Base-by-base conservation (phyloP, 768 basidiomycete genomes). In the Fistulinella prunicolor region DNA sequence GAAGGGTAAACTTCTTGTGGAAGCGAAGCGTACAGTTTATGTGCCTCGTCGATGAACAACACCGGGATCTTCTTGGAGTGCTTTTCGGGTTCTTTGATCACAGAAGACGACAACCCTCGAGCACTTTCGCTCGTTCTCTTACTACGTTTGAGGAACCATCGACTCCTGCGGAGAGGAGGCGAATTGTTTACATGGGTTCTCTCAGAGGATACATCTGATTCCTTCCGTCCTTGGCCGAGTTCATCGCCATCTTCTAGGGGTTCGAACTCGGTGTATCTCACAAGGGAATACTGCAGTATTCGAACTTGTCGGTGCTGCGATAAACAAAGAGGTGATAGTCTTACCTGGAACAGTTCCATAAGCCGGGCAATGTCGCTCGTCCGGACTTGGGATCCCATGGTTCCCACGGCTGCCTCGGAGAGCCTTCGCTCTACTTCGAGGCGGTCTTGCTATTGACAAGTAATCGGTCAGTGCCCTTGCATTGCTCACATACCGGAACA, bases 11-110 rank as follows among this genome's bases (percentile, higher is more conserved):
- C 9, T 16, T 39, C 3, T 35, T 24, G 17, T 41, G 8, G 13
- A 46, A 46, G 45, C 6, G 32, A 28, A 24, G 54, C 82, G 29
- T 63, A 89, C 83, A 91, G 67, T 64, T 85, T 88, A 61, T 93
- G 90, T 2, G 89, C 87, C 63, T 93, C 90, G 53, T 93, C 90
- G 51, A 93, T 80, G 62, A 92, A 86, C 48, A 92, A 76, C 12
- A 87, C 86, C 1, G 87, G 87, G 61, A 85, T 79, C 67, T 80
- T 85, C 73, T 91, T 92, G 49, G 51, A 36, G 12, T 66, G 69
- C 47, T 68, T 73, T 46, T 66, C 73, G 16, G 61, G 51, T 5
- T 64, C 64, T 46, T 64, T 66, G 43, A 62, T 49, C 44, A 57
- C 38, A 22, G 57, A 59, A 34, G 67, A 69, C n/a, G 65, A 65